Evolutionary conservation across 208 protist species (phyloP).

Genomic region (Herpetomonas tarakana): DNA sequence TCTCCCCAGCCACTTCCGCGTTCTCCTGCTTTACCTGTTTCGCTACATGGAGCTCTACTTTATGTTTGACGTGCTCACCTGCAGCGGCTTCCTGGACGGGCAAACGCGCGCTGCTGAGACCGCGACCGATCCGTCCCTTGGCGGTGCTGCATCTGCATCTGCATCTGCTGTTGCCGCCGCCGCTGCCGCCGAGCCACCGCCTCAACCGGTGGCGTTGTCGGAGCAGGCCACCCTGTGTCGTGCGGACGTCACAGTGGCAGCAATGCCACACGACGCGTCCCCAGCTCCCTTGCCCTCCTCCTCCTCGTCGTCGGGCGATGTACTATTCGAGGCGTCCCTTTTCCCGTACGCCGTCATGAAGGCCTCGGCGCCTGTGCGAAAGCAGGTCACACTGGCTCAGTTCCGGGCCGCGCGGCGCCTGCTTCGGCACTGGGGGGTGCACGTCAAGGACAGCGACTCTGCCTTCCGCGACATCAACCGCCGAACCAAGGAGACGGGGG

Average conservation of each 20-base stretch:
- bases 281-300: slow-evolving; percentile 1
- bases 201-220: neutral
- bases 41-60: slow-evolving; percentile 76
- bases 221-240: neutral
- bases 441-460: slow-evolving; percentile 19
- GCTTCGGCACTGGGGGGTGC: slow-evolving; percentile 48
- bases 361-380: slow-evolving; percentile 20
- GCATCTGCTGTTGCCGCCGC: no score
- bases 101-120: slow-evolving; percentile 27
- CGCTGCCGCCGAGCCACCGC: neutral
- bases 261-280: neutral
- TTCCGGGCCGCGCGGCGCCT: slow-evolving; percentile 26
- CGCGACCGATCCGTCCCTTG: slow-evolving; percentile 17
- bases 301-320: slow-evolving; percentile 13
- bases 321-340: slow-evolving; percentile 19
- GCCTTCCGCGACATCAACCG: slow-evolving; percentile 19
- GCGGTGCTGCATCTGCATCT: no score
- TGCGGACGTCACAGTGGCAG: neutral
- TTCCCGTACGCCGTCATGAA: slow-evolving; percentile 24
- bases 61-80: slow-evolving; percentile 77
- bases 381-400: slow-evolving; percentile 31
- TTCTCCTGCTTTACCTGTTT: slow-evolving; percentile 63
- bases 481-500: slow-evolving; percentile 12
- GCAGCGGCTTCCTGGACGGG: slow-evolving; percentile 20
- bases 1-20: slow-evolving; percentile 35